A percentile compares a stretch with the other conserved stretches of the same genome.
Conservation (phyloP, 257 asterid genomes). For the Solanum sejunctum region DNA sequence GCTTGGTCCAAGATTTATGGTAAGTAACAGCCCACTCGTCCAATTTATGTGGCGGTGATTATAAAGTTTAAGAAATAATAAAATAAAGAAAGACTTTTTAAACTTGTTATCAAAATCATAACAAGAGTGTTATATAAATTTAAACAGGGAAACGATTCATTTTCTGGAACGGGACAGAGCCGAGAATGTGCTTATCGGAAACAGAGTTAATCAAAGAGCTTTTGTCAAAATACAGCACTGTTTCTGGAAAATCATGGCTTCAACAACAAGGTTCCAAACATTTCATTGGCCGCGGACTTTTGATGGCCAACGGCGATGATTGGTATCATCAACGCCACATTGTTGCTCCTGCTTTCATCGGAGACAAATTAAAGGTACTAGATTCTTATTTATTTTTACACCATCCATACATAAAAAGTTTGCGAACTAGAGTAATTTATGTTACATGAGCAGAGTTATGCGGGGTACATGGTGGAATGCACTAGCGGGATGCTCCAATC, state of each 20-base stretch:
- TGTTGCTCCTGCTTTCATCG: slow-evolving; percentile 89
- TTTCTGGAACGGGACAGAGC: slow-evolving; percentile 80
- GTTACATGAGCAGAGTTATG: slow-evolving; percentile 38
- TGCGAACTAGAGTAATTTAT: not conserved
- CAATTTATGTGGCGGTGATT: too few species aligned
- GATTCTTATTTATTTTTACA: too few species aligned
- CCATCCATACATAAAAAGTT: not conserved
- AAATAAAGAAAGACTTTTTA: too few species aligned
- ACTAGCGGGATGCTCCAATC: slow-evolving; percentile 45
- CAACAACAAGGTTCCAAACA: slow-evolving; percentile 82
- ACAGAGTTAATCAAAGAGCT: slow-evolving; percentile 58
- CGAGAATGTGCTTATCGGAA: slow-evolving; percentile 71
- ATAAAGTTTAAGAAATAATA: too few species aligned
- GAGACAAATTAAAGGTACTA: slow-evolving; percentile 65
- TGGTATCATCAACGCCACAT: slow-evolving; percentile 90
- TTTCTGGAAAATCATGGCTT: slow-evolving; percentile 78
- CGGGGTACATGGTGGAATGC: slow-evolving; percentile 78
- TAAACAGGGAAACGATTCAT: slow-evolving; percentile 61
- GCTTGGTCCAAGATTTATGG: slow-evolving; percentile 75
- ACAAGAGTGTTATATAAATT: too few species aligned
- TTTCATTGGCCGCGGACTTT: slow-evolving; percentile 72
- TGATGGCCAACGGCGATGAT: slow-evolving; percentile 86
- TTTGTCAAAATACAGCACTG: slow-evolving; percentile 43
- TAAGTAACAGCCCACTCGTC: not conserved
- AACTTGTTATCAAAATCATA: too few species aligned